Base-by-base conservation (phyloP, 805 yeast genomes). In the Metschnikowia bowlesiae region DNA sequence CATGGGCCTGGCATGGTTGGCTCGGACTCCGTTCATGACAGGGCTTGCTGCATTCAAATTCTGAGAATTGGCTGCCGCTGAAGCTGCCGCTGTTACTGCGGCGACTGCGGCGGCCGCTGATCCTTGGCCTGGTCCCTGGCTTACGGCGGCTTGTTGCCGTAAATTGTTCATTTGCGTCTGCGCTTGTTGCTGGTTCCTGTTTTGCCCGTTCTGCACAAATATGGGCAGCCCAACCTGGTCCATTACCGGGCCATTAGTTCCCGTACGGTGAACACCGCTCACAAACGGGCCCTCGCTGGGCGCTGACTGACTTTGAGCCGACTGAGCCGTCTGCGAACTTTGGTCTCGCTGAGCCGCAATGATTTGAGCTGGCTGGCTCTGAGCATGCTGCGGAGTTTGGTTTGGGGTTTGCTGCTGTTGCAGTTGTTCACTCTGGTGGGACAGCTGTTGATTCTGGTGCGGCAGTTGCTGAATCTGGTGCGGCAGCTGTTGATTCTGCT, bases 131-230 rank as follows among this genome's bases (percentile, higher is more conserved):
- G 52, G 53, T 42, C 59, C 67, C 34, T 60, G 73, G 18, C 62
- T 64, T 11, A 60, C 72, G 2, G 57, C 71, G 14, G 65, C 71
- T 56, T 73, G 81, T 53, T 73, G 83, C 44, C 81, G 71, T 49
- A 74, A 62, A 52, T 69, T 75, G 57, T 73, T 76, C 82, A 76
- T 75, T 61, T 77, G 82, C 39, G 64, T 66, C 58, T 76, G 82
- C 4, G 80, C 76, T 48, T 69, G 76, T 53, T 73, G 77, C 52
- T 75, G 79, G 38, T 68, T 68, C 34, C 69, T 54, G 50, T 69
- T 68, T 41, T 65, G 67, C 28, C 53, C 51, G 18, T 52, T 58
- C 18, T 60, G 58, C 53, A 64, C 49, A 51, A 59, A 67, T 53
- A 70, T 59, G 51, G 65, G 71, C 49, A 68, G 73, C 49, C 63